Evolutionary conservation across 2,329 filamentous ascomycete species (phyloP).

Genomic region (Tolypocladium endophyticum): DNA sequence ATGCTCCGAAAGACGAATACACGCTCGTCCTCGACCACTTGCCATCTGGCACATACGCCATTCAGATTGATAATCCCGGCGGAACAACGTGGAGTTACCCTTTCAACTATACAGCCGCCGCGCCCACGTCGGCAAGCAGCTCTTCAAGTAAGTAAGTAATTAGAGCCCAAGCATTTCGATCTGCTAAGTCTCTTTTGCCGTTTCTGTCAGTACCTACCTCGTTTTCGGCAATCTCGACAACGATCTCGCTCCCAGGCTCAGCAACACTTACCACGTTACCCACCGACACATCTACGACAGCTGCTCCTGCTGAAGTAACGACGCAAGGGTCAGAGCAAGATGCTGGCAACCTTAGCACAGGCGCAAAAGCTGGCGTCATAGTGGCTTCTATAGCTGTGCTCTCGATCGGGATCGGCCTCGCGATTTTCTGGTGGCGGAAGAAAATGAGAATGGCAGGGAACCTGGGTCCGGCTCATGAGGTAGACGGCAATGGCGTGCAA

Average conservation of each 20-base stretch:
- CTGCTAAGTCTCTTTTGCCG: neutral
- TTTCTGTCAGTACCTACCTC: neutral
- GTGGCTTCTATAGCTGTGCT: neutral
- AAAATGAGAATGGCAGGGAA: neutral
- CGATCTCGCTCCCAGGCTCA: neutral
- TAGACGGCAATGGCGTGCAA: neutral
- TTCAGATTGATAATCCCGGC: neutral
- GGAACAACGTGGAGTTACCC: neutral
- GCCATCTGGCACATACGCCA: neutral
- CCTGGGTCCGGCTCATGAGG: neutral
- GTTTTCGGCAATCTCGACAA: neutral
- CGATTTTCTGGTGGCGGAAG: neutral
- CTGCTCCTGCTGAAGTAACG: neutral
- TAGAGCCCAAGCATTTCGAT: neutral
- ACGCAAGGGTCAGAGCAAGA: neutral
- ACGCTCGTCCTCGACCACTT: neutral
- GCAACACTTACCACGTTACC: neutral
- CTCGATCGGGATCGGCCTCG: neutral
- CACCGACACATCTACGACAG: neutral
- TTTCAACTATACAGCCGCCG: neutral
- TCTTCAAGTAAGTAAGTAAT: neutral
- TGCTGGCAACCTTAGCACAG: neutral
- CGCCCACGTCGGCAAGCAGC: neutral
- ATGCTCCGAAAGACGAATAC: neutral
- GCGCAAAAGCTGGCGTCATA: neutral